Percentiles rank a stretch among this genome's conserved stretches.
Evolutionary conservation across 2,329 filamentous ascomycete genomes (phyloP).

Genomic region (Aspergillus udagawae): DNA sequence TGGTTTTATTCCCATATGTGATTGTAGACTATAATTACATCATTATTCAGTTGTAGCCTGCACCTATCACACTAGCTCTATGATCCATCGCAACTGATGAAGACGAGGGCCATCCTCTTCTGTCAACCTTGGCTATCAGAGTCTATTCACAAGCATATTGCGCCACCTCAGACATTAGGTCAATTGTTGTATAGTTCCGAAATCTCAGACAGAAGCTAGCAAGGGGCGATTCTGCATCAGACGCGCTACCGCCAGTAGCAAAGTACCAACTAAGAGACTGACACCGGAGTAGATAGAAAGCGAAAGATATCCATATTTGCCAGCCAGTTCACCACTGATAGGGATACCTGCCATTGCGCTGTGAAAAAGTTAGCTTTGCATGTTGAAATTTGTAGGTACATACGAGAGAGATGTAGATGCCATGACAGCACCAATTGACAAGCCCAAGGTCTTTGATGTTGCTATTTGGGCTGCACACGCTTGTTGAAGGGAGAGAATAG

Average conservation of each 20-base stretch:
- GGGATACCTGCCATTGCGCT: slow-evolving; percentile 42
- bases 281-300: slow-evolving; percentile 38
- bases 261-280: slow-evolving; percentile 29
- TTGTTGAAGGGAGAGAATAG: slow-evolving; percentile 45
- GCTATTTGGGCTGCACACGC: slow-evolving; percentile 45
- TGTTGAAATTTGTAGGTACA: slow-evolving; percentile 11
- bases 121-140: too few species aligned
- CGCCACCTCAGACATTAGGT: not conserved
- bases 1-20: too few species aligned
- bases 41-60: too few species aligned
- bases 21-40: too few species aligned
- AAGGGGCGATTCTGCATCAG: slow-evolving; percentile 15
- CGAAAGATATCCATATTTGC: slow-evolving; percentile 38
- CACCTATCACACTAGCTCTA: too few species aligned
- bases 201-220: slow-evolving; percentile 9
- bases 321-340: slow-evolving; percentile 39
- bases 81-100: too few species aligned
- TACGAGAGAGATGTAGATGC: slow-evolving; percentile 43
- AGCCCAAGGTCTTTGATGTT: slow-evolving; percentile 36
- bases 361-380: not conserved
- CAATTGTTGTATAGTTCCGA: not conserved
- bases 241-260: slow-evolving; percentile 20
- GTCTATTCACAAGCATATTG: not conserved
- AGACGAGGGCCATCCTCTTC: too few species aligned
- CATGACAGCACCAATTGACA: slow-evolving; percentile 42